Conservation (phyloP, 2,329 filamentous ascomycete species). For the Fusarium fujikuroi region DNA sequence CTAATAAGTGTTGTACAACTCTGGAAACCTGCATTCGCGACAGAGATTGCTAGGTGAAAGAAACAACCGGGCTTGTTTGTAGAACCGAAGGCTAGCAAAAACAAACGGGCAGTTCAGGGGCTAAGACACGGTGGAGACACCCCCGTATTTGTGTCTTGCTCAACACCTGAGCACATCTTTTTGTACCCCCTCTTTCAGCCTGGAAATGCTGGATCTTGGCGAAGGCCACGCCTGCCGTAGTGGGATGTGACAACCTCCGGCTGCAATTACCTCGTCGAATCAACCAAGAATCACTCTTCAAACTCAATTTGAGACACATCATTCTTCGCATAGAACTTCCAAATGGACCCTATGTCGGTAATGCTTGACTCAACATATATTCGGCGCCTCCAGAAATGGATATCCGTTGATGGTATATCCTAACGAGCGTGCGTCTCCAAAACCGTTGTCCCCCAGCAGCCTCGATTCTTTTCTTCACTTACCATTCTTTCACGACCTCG, state of each 20-base stretch:
- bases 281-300: background rate
- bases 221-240: background rate
- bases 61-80: background rate
- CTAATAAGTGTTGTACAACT: background rate
- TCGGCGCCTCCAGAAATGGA: slow-evolving; percentile 14
- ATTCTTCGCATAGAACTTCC: slow-evolving; percentile 32
- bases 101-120: background rate
- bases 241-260: slow-evolving; percentile 20
- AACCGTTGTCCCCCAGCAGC: background rate
- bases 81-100: background rate
- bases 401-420: slow-evolving; percentile 8
- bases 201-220: background rate
- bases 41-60: background rate
- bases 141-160: background rate
- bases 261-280: slow-evolving; percentile 22
- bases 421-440: background rate
- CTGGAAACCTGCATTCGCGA: background rate
- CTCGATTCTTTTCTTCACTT: background rate
- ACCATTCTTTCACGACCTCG: background rate
- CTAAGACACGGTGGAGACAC: background rate
- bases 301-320: slow-evolving; percentile 5
- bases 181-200: background rate
- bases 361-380: background rate
- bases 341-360: background rate
- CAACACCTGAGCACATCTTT: background rate